These are phyloP conservation scores for Syzygium aqueum DNA, from an alignment of 345 rosid species.

Conservation along the genomic window DNA sequence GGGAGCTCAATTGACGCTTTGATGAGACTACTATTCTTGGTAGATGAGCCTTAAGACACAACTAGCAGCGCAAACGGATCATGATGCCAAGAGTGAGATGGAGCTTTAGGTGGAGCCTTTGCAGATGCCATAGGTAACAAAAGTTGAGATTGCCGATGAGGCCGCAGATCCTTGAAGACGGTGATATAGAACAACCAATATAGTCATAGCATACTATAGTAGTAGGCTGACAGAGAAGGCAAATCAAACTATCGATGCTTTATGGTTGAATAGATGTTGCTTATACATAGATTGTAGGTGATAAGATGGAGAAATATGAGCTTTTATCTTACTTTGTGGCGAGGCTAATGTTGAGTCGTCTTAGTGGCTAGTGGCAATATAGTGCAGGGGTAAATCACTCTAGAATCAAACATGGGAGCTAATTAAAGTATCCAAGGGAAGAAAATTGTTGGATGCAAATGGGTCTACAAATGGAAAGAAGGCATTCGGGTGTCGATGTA, in stretches of 20 bases:
- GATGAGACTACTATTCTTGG: background rate
- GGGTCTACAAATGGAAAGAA: background rate
- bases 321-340: background rate
- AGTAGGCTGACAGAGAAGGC: background rate
- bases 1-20: background rate
- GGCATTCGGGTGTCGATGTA: background rate
- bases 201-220: background rate
- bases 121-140: background rate
- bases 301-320: background rate
- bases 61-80: background rate
- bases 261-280: background rate
- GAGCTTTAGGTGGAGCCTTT: background rate
- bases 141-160: background rate
- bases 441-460: background rate
- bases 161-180: background rate
- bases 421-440: background rate
- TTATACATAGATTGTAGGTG: background rate
- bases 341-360: background rate
- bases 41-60: background rate
- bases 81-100: background rate
- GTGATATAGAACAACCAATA: background rate
- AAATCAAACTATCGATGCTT: background rate
- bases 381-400: background rate
- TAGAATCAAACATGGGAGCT: background rate
- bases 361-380: background rate